Evolutionary conservation across 148 eudicot species (phyloP).

Genomic region (Hydrangea macrophylla): DNA sequence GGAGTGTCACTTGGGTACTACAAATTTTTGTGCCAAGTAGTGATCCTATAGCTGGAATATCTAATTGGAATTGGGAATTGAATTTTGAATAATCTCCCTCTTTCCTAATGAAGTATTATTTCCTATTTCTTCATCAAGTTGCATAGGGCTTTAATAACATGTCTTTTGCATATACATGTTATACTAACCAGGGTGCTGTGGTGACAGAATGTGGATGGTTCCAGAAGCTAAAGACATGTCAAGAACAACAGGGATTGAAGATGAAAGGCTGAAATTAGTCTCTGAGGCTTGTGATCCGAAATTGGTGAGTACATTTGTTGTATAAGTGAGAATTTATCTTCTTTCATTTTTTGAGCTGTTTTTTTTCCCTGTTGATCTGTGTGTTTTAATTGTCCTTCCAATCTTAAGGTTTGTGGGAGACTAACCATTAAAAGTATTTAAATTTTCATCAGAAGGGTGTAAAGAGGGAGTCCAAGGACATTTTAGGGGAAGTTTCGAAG

Average conservation of each 20-base stretch:
- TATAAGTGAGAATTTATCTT: neutral
- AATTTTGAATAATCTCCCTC: neutral
- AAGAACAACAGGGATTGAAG: conserved; percentile 37
- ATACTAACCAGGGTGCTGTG: neutral
- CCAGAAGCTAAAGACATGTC: conserved; percentile 40
- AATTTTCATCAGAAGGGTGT: neutral
- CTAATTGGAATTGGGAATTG: neutral
- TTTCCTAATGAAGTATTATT: neutral
- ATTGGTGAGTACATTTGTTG: conserved; percentile 25
- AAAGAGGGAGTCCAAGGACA: neutral
- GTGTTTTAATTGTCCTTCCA: neutral
- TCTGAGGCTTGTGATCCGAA: conserved; percentile 26
- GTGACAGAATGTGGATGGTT: conserved; percentile 31
- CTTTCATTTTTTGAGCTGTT: too few relatives aligned
- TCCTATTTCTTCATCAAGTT: neutral
- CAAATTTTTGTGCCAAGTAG: neutral
- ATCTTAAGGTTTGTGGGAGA: neutral
- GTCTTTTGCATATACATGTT: neutral
- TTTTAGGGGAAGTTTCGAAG: conserved; percentile 1
- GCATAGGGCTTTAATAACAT: neutral
- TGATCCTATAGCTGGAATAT: neutral
- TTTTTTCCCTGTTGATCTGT: too few relatives aligned
- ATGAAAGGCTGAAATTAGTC: conserved; percentile 33
- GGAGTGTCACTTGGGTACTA: neutral
- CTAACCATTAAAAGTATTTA: neutral